These are phyloP conservation scores for Protea cynaroides DNA, from an alignment of 164 flowering plant species.

Conservation along the genomic window DNA sequence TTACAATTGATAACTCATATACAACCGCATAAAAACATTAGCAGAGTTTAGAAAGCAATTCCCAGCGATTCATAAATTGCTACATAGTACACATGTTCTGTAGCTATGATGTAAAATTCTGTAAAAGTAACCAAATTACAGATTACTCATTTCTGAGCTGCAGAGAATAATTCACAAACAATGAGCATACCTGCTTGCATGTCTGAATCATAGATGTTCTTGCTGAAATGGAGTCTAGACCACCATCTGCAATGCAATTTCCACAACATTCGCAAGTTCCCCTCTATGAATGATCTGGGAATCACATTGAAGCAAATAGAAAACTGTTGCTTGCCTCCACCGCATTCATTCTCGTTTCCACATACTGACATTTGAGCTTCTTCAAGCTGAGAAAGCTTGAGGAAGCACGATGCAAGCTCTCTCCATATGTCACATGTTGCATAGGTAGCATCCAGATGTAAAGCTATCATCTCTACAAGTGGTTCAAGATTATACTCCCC, in stretches of 20 bases:
- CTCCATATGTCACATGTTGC: slow-evolving; percentile 46
- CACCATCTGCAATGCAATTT: slow-evolving; percentile 69
- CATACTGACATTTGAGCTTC: slow-evolving; percentile 54
- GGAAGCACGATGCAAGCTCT: slow-evolving; percentile 60
- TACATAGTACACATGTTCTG: too few species aligned
- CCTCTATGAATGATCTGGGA: slow-evolving; percentile 36
- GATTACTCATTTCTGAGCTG: background rate
- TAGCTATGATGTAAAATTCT: too few species aligned
- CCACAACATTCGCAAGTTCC: slow-evolving; percentile 43
- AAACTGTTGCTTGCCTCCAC: slow-evolving; percentile 7
- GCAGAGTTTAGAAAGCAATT: too few species aligned
- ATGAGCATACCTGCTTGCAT: slow-evolving; percentile 37
- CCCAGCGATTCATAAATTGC: too few species aligned
- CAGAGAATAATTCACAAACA: background rate
- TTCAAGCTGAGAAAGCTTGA: slow-evolving; percentile 39
- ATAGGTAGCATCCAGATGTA: slow-evolving; percentile 68
- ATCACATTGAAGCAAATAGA: slow-evolving; percentile 10
- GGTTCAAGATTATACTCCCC: slow-evolving; percentile 46
- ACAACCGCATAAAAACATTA: too few species aligned
- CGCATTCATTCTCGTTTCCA: slow-evolving; percentile 21
- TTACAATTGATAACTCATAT: too few species aligned
- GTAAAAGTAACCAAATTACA: background rate
- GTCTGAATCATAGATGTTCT: slow-evolving; percentile 34
- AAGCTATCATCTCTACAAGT: slow-evolving; percentile 66
- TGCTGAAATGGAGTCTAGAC: slow-evolving; percentile 61